Evolutionary conservation across 108 stramenopile species (phyloP).

Genomic region (Skeletonema marinoi): DNA sequence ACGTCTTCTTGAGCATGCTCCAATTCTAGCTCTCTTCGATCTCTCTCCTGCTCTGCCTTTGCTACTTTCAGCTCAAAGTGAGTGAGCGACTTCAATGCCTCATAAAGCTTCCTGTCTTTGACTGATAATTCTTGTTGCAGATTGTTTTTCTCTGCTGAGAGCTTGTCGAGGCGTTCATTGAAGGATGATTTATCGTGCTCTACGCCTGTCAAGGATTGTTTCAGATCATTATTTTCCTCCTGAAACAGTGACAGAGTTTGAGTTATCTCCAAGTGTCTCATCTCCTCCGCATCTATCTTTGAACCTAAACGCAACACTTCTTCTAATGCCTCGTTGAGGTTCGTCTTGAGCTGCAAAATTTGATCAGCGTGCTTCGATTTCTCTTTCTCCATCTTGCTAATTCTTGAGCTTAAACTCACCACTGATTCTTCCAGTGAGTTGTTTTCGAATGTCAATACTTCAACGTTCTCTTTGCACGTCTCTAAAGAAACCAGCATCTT

Average conservation of each 20-base stretch:
- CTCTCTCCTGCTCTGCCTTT: conserved; percentile 26
- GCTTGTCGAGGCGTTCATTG: conserved; percentile 14
- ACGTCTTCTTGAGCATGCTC: conserved; percentile 9
- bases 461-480: background rate
- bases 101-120: conserved; percentile 13
- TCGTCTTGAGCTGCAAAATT: conserved; percentile 27
- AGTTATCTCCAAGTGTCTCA: conserved; percentile 25
- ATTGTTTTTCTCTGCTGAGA: conserved; percentile 7
- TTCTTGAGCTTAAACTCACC: background rate
- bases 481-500: background rate
- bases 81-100: conserved; percentile 13
- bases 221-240: conserved; percentile 31
- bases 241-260: conserved; percentile 20
- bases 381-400: background rate
- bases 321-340: conserved; percentile 24
- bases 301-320: conserved; percentile 29
- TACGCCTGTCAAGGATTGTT: conserved; percentile 18
- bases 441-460: conserved; percentile 6
- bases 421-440: conserved; percentile 3
- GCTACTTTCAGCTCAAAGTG: conserved; percentile 29
- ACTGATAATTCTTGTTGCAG: conserved; percentile 17
- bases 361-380: conserved; percentile 12
- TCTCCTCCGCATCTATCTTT: conserved; percentile 16
- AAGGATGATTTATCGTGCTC: conserved; percentile 2
- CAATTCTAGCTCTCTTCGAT: background rate